These are phyloP conservation scores for Sedum album DNA, from an alignment of 164 flowering plant species.

Conservation along the genomic window DNA sequence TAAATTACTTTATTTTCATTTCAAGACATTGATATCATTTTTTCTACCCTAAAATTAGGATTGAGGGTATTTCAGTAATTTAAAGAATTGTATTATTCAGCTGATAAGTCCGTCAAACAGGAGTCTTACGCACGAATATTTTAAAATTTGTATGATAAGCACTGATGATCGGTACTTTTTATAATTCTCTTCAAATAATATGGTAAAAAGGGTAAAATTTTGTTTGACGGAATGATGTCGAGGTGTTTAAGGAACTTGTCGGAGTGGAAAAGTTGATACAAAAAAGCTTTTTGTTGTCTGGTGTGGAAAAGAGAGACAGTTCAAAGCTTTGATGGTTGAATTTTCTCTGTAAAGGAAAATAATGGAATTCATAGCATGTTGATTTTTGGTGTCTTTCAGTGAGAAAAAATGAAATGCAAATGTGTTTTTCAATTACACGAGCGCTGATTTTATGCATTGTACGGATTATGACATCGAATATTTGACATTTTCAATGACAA, in stretches of 20 bases:
- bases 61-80: too few species aligned
- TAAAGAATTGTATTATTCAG: too few species aligned
- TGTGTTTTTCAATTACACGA: background rate
- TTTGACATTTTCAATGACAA: background rate
- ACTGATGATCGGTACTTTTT: too few species aligned
- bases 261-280: background rate
- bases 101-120: too few species aligned
- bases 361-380: background rate
- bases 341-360: background rate
- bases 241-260: background rate
- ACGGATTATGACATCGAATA: background rate
- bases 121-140: too few species aligned
- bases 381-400: background rate
- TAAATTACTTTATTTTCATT: too few species aligned
- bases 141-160: too few species aligned
- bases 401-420: background rate
- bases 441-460: background rate
- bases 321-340: background rate
- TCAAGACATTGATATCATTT: too few species aligned
- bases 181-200: too few species aligned
- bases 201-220: too few species aligned
- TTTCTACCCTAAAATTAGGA: too few species aligned
- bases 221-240: background rate
- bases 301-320: background rate
- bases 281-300: background rate